Conservation (phyloP, 805 yeast species). For the Candida railenensis region DNA sequence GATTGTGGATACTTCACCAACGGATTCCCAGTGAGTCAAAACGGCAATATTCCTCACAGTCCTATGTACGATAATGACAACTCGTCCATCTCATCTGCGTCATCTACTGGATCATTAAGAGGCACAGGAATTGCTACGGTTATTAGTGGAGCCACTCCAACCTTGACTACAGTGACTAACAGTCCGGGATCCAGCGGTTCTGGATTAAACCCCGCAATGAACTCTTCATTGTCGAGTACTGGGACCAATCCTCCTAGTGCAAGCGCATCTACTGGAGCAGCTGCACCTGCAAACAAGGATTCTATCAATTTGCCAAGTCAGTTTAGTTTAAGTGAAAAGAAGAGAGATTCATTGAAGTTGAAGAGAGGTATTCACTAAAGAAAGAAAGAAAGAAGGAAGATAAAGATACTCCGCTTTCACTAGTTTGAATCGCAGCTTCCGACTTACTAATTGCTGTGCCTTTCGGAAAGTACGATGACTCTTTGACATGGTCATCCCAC, state of each 20-base stretch:
- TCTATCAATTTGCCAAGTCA: conserved; percentile 29
- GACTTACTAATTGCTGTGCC: no score
- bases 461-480: no score
- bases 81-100: conserved; percentile 11
- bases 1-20: conserved; percentile 32
- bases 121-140: conserved; percentile 1
- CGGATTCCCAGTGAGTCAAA: conserved; percentile 9
- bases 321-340: conserved; percentile 41
- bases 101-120: conserved; percentile 7
- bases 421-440: no score
- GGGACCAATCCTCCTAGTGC: no score
- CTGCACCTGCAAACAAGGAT: conserved; percentile 12
- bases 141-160: neutral
- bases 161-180: neutral
- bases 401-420: neutral
- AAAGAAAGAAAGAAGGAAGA: neutral
- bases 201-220: neutral
- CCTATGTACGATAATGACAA: conserved; percentile 12
- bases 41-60: conserved; percentile 9
- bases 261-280: no score
- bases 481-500: no score
- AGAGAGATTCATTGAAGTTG: conserved; percentile 43
- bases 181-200: neutral
- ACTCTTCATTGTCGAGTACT: neutral
- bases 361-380: conserved; percentile 43